Evolutionary conservation across 116 monocot species (phyloP).

Genomic region (Posidonia oceanica): DNA sequence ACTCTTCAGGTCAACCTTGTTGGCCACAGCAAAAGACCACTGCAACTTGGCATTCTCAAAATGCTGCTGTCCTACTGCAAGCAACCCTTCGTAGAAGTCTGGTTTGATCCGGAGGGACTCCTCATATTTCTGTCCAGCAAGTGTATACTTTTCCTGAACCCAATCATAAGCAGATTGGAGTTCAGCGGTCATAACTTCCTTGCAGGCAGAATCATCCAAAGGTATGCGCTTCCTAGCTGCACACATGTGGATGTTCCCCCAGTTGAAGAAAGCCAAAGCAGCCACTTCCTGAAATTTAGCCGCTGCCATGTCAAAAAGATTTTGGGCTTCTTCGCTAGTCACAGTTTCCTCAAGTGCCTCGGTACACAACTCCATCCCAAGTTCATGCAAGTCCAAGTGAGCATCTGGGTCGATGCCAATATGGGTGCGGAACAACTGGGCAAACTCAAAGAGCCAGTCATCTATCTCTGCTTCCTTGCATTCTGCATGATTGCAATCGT

Average conservation of each 20-base stretch:
- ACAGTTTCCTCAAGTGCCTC: conserved; percentile 94
- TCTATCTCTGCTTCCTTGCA: conserved; percentile 93
- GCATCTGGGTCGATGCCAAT: conserved; percentile 96
- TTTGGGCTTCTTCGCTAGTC: conserved; percentile 85
- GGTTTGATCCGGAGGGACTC: conserved; percentile 79
- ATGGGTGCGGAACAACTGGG: conserved; percentile 88
- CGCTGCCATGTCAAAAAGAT: conserved; percentile 83
- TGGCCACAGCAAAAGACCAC: conserved; percentile 93
- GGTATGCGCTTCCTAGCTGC: conserved; percentile 87
- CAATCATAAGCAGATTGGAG: conserved; percentile 86
- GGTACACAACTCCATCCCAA: conserved; percentile 92
- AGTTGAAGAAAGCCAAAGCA: conserved; percentile 94
- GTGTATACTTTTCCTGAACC: conserved; percentile 72
- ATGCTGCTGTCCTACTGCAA: conserved; percentile 95
- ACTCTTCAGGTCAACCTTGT: conserved; percentile 52
- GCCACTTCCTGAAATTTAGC: conserved; percentile 98
- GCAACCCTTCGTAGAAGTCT: conserved; percentile 93
- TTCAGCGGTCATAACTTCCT: conserved; percentile 48
- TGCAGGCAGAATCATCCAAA: conserved; percentile 59
- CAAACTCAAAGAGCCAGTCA: conserved; percentile 95
- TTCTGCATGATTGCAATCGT: conserved; percentile 57
- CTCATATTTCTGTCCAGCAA: conserved; percentile 84
- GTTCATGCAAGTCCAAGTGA: conserved; percentile 92
- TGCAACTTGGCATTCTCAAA: conserved; percentile 96
- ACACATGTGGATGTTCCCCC: conserved; percentile 99